Evolutionary conservation across 2,329 filamentous ascomycete genomes (phyloP), one percentile per base, ranked within the genome.

Genomic region (Tolypocladium inflatum): DNA sequence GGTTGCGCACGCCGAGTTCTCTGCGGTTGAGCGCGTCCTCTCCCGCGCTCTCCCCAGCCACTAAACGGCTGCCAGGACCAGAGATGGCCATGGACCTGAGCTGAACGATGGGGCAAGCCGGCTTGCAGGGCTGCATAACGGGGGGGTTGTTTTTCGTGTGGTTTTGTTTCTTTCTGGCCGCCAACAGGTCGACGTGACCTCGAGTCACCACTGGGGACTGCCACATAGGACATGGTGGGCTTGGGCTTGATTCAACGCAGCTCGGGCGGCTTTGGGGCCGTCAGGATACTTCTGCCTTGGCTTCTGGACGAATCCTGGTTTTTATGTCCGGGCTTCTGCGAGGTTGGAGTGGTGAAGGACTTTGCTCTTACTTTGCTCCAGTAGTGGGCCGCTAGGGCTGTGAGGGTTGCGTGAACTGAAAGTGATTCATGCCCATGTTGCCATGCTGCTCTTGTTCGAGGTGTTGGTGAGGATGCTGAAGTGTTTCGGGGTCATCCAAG

Each of bases 1-100:
- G 43, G 74, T 76, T 13, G 78, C 78, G 2, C 61, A 68, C 6
- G 62, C 66, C 15, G 83, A 86, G 68, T 77, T 80, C 64, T 62
- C 66, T 7, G 76, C 76, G 3, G 71, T 86, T 7, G 78, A 84
- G 66, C 66, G 70, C 5, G 74, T 82, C 54, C 68, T 86, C 33
- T 68, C 70, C 26, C 76, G 77, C 6, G 76, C 73, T 17, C 66
- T 78, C 41, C 51, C 65, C 1, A 50, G 51, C 21, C 23, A 50
- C 39, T 63, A 37, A 57, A 11, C 17, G 26, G 26, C 10, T 3
- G 23, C 19, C 15, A 21, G 17, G 7, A 1, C 19, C 33, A n/a
- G 23, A 50, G 2, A 5, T 3, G n/a, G 45, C 21, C 21, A 17
- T 11, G 8, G 9, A 39, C 13, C 3, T 19, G 38, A 19, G 53